Conservation (phyloP, 495 filamentous ascomycete species). For the Penicillium cosmopolitanum region DNA sequence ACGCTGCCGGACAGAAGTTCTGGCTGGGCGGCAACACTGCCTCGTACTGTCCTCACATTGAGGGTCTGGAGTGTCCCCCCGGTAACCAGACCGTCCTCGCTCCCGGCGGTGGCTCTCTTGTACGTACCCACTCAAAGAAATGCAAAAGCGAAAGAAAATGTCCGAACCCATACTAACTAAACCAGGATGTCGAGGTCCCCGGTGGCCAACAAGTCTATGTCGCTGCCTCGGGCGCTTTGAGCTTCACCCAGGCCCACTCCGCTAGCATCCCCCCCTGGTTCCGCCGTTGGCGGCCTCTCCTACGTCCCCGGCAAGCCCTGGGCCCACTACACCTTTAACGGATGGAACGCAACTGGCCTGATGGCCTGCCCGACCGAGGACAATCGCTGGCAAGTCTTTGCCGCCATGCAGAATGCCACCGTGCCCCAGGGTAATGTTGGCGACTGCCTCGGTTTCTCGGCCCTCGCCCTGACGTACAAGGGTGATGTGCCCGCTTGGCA, state of each 20-base stretch:
- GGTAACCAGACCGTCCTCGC: conserved; percentile 49
- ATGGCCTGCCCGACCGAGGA: conserved; percentile 49
- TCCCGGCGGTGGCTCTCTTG: conserved; percentile 38
- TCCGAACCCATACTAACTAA: not conserved
- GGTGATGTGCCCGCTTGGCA: conserved; percentile 44
- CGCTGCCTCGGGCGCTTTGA: conserved; percentile 54
- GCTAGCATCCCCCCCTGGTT: conserved; percentile 56
- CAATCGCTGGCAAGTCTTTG: conserved; percentile 50
- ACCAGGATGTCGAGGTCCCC: conserved; percentile 57
- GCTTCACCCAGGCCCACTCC: conserved; percentile 65
- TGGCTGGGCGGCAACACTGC: conserved; percentile 44
- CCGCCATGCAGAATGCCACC: conserved; percentile 39
- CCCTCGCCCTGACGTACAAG: conserved; percentile 33
- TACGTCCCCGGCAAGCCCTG: conserved; percentile 32
- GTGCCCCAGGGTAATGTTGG: conserved; percentile 41
- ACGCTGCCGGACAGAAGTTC: conserved; percentile 44
- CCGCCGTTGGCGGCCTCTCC: conserved; percentile 48
- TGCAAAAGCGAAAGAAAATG: not conserved
- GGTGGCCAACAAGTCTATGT: conserved; percentile 71
- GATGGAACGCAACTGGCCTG: conserved; percentile 40
- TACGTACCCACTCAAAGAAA: conserved; percentile 21
- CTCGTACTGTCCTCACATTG: conserved; percentile 42
- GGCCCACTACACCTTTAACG: conserved; percentile 34
- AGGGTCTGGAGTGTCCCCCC: conserved; percentile 38
- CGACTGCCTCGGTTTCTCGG: conserved; percentile 47